phyloP scores from a whole-genome alignment of 2,329 filamentous ascomycete species.

The Phialemonium atrogriseum region DNA sequence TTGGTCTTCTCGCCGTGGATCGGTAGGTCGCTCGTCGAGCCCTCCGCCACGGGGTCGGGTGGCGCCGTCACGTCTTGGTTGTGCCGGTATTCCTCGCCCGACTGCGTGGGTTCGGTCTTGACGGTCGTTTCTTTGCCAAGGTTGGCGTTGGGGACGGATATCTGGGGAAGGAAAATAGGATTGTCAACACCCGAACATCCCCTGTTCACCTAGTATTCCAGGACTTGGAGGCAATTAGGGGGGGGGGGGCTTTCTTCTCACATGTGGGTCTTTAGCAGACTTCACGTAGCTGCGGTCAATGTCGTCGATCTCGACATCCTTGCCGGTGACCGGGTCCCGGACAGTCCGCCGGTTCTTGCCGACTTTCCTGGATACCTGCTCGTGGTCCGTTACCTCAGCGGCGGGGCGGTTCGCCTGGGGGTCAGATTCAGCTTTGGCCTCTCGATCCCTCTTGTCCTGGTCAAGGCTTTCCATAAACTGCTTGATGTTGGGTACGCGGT shows the following conservation, averaged over 20 bases:
- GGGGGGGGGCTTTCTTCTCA: no score
- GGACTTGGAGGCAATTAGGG: no score
- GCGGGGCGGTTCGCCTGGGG: conserved; percentile 18
- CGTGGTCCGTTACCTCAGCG: conserved; percentile 34
- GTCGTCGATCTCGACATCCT: conserved; percentile 76
- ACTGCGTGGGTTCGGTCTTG: conserved; percentile 62
- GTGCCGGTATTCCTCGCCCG: conserved; percentile 69
- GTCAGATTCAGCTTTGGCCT: conserved; percentile 60
- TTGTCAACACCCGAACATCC: no score
- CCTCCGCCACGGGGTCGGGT: conserved; percentile 74
- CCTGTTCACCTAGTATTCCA: no score
- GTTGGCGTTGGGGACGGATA: conserved; percentile 87
- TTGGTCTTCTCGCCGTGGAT: conserved; percentile 97
- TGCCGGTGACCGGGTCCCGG: conserved; percentile 82
- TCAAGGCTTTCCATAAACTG: conserved; percentile 77
- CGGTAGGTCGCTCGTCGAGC: conserved; percentile 85
- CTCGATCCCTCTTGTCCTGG: conserved; percentile 66
- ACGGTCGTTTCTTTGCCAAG: conserved; percentile 66
- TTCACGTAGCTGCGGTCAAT: conserved; percentile 52
- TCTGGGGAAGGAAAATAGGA: conserved; percentile 34
- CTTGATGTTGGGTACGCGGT: conserved; percentile 81
- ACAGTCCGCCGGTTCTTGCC: conserved; percentile 57
- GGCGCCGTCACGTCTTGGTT: conserved; percentile 87
- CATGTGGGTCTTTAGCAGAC: conserved; percentile 58
- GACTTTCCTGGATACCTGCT: conserved; percentile 19